Evolutionary conservation across 805 yeast species (phyloP), one percentile per base, ranked within the genome.

Genomic region (Teunomyces barrocoloradensis): DNA sequence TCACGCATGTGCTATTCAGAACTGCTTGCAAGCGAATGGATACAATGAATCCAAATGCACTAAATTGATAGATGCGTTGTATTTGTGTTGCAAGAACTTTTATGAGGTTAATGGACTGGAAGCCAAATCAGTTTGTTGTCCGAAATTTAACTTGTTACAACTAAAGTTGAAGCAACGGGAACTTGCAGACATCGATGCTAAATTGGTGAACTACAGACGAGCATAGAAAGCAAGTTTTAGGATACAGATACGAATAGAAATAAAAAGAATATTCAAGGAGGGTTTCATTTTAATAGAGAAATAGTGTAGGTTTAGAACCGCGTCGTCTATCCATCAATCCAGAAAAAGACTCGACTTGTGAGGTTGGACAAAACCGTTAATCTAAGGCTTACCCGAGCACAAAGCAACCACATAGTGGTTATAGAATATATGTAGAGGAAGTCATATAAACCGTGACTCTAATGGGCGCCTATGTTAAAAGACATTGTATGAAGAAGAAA

Each of bases 341-440:
- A 28, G 43, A 59, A 56, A 62, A 59, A 69, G 74, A 77, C 79
- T 72, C 84, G 85, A 74, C 84, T 74, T 71, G 69, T 68, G 55
- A 61, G 75, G 79, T 80, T 77, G 75, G 67, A 64, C 64, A 67
- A 76, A 75, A 79, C 72, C 59, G 58, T 81, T 71, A 48, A 69
- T 87, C 91, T 87, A 78, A 86, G 94, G 87, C 87, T 73, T 71
- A 87, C 94, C 94, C 94, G 91, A 87, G 96, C 96, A 87, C 96
- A 88, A 79, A 78, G 71, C 53, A 64, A 66, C 64, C 74, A 66
- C 75, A 68, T 45, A 63, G 71, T 64, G 70, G 65, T 53, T 56
- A 59, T 59, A 66, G 80, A 67, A 61, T 72, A 71, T 69, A 73
- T 71, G 81, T 72, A 59, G 78, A 70, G 60, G 69, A 60, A 59